Percentiles rank a stretch among this genome's conserved stretches.
phyloP scores from a whole-genome alignment of 371 early-diverging fungal species.

The Mucor racemosus region DNA sequence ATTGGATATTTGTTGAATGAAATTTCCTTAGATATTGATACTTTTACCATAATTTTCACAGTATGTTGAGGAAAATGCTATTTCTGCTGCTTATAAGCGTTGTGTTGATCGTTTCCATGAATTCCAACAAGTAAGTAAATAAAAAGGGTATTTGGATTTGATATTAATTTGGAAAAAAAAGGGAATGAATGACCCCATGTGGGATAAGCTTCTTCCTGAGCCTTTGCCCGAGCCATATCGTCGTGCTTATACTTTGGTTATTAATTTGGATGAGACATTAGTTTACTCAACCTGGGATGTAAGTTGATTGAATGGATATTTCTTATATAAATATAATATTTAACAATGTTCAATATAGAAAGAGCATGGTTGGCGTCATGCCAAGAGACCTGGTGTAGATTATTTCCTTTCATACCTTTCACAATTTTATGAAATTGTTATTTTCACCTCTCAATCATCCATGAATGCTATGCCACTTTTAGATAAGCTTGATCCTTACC shows the following conservation, averaged over 20 bases:
- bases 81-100: conserved; percentile 48
- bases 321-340: background rate
- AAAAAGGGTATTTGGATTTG: background rate
- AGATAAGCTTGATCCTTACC: conserved; percentile 89
- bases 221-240: conserved; percentile 82
- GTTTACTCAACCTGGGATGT: conserved; percentile 93
- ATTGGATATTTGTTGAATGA: background rate
- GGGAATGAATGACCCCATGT: conserved; percentile 66
- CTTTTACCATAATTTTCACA: conserved; percentile 11
- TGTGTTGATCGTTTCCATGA: conserved; percentile 47
- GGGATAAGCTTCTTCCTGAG: conserved; percentile 89
- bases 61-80: conserved; percentile 44
- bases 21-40: background rate
- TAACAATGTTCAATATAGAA: conserved; percentile 43
- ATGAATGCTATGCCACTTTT: conserved; percentile 80
- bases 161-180: conserved; percentile 3
- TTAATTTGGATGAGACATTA: conserved; percentile 93
- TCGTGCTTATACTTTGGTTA: conserved; percentile 88
- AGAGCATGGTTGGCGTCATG: conserved; percentile 92
- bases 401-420: conserved; percentile 90
- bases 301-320: conserved; percentile 26
- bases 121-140: conserved; percentile 28
- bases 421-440: conserved; percentile 93
- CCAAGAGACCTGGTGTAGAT: conserved; percentile 94
- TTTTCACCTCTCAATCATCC: conserved; percentile 86